Evolutionary conservation across 2,329 filamentous ascomycete species (phyloP).

Genomic region (Hypoxylon sp.): DNA sequence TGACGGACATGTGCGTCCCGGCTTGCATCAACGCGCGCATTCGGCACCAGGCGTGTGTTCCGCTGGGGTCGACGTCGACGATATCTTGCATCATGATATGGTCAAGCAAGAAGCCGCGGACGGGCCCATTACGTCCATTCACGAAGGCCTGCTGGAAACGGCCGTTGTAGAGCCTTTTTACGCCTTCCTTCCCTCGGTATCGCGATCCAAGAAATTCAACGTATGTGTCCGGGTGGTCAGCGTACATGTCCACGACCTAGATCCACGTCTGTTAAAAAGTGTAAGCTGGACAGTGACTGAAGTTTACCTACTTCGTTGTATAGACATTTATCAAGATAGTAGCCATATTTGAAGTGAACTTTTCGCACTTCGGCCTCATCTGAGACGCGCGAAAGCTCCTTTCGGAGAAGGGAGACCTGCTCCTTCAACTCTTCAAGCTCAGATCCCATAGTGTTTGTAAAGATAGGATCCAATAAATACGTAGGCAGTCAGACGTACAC

Average conservation of each 20-base stretch:
- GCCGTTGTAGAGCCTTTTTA: conserved; percentile 66
- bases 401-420: conserved; percentile 56
- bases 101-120: conserved; percentile 70
- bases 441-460: conserved; percentile 52
- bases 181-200: conserved; percentile 66
- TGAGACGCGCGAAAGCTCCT: conserved; percentile 56
- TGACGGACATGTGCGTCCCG: conserved; percentile 67
- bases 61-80: conserved; percentile 64
- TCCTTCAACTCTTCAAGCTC: conserved; percentile 58
- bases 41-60: conserved; percentile 65
- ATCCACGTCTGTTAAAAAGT: conserved; percentile 13
- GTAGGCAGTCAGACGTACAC: neutral
- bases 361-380: conserved; percentile 70
- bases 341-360: conserved; percentile 71
- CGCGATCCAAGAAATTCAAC: conserved; percentile 70
- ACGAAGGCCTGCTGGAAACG: conserved; percentile 68
- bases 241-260: conserved; percentile 65
- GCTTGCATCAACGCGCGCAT: conserved; percentile 71
- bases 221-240: conserved; percentile 67
- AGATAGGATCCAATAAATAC: neutral
- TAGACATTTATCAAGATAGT: conserved; percentile 72
- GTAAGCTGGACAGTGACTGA: neutral
- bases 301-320: conserved; percentile 65
- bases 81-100: conserved; percentile 72
- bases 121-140: conserved; percentile 68